Conservation (phyloP, 2,329 filamentous ascomycete species). For the Fusarium nygamai region DNA sequence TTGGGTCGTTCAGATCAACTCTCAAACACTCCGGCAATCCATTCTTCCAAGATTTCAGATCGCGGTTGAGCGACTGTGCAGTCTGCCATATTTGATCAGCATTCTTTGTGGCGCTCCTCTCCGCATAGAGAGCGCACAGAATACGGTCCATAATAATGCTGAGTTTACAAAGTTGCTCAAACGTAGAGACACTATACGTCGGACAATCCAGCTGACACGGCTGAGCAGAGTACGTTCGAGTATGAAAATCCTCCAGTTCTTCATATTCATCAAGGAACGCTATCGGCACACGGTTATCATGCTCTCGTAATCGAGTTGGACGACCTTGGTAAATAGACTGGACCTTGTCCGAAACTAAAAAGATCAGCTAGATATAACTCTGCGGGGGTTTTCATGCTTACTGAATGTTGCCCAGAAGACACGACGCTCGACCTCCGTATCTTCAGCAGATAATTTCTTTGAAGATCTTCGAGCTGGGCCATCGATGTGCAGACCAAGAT, state of each 20-base stretch:
- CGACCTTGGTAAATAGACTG: slow-evolving; percentile 64
- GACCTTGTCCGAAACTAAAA: slow-evolving; percentile 56
- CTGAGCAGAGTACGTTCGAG: slow-evolving; percentile 49
- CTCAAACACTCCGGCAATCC: slow-evolving; percentile 52
- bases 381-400: background rate
- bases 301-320: slow-evolving; percentile 55
- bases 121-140: slow-evolving; percentile 54
- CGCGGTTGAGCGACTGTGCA: slow-evolving; percentile 47
- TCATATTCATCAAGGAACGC: slow-evolving; percentile 59
- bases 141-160: slow-evolving; percentile 58
- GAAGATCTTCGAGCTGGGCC: background rate
- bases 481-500: slow-evolving; percentile 11
- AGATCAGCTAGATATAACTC: background rate
- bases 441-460: slow-evolving; percentile 50
- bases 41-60: slow-evolving; percentile 54
- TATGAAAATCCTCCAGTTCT: slow-evolving; percentile 59
- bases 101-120: slow-evolving; percentile 45
- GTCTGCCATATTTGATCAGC: slow-evolving; percentile 45
- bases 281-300: slow-evolving; percentile 57
- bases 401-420: slow-evolving; percentile 45
- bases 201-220: slow-evolving; percentile 48
- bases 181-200: slow-evolving; percentile 54
- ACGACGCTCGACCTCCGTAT: slow-evolving; percentile 55
- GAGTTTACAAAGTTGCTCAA: slow-evolving; percentile 53
- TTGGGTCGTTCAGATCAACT: background rate